phyloP scores from a whole-genome alignment of 495 filamentous ascomycete genomes.

The Tetracladium setigerum region DNA sequence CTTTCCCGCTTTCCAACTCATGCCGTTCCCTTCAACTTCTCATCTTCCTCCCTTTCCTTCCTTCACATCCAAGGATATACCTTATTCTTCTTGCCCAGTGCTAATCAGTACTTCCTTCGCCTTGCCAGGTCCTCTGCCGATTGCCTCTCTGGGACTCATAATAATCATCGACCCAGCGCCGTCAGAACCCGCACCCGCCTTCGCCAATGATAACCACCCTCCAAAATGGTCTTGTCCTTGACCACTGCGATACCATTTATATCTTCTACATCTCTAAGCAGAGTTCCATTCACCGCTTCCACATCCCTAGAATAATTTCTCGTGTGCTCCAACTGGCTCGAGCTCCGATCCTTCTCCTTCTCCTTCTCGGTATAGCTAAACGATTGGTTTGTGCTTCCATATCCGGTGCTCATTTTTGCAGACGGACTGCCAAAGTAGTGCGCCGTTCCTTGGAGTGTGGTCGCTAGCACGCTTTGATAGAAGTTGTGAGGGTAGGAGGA shows the following conservation, averaged over 20 bases:
- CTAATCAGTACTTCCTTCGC: slow-evolving; percentile 11
- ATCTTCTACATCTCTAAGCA: slow-evolving; percentile 28
- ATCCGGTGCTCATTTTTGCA: slow-evolving; percentile 36
- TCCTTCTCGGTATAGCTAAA: slow-evolving; percentile 41
- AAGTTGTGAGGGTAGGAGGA: slow-evolving; percentile 32
- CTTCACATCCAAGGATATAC: too few relatives aligned
- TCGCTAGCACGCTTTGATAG: slow-evolving; percentile 36
- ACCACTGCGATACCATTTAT: too few relatives aligned
- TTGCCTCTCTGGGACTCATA: slow-evolving; percentile 17
- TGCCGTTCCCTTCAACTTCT: too few relatives aligned
- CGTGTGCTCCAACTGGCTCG: too few relatives aligned
- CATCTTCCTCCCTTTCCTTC: too few relatives aligned
- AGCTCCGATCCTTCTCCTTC: too few relatives aligned
- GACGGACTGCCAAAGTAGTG: slow-evolving; percentile 39
- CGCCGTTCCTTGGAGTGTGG: slow-evolving; percentile 49
- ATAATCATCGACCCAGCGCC: neutral
- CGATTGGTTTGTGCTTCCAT: slow-evolving; percentile 45
- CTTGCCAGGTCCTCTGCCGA: slow-evolving; percentile 19
- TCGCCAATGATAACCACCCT: slow-evolving; percentile 8
- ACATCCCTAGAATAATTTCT: slow-evolving; percentile 48
- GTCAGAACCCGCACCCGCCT: too few relatives aligned
- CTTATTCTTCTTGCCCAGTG: neutral
- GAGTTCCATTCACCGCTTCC: slow-evolving; percentile 40
- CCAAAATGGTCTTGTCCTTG: too few relatives aligned
- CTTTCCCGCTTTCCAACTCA: too few relatives aligned